Base-by-base conservation (phyloP, 139 green algal genomes). In the Chlamydomonas incerta region DNA sequence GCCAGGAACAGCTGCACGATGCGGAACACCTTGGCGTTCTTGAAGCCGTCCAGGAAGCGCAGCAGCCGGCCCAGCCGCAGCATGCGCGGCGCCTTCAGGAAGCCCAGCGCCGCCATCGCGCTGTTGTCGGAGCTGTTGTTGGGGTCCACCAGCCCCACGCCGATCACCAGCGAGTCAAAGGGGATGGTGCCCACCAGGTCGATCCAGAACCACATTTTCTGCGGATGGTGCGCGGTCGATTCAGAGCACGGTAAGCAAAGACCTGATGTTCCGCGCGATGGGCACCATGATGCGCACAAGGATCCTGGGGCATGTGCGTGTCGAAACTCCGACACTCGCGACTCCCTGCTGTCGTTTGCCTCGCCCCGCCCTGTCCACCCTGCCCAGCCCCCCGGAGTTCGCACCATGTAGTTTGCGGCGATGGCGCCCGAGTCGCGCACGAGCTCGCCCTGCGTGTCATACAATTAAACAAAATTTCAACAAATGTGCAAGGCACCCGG, bases 201-300 rank as follows among this genome's bases (percentile, higher is more conserved):
- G 41, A 87, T 66, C 82, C 82, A 87, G 72, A 87, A 87, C 82
- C 82, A 87, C 11, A 82, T 20, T 62, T 82, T 81, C n/a, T n/a
- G n/a, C n/a, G n/a, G n/a, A n/a, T n/a, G n/a, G n/a, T n/a, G n/a
- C n/a, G n/a, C n/a, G n/a, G n/a, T n/a, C n/a, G n/a, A n/a, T n/a
- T n/a, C n/a, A n/a, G n/a, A n/a, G n/a, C n/a, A n/a, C n/a, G n/a
- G n/a, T n/a, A n/a, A n/a, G n/a, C n/a, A n/a, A n/a, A n/a, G n/a
- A n/a, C n/a, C n/a, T n/a, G n/a, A n/a, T n/a, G n/a, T n/a, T n/a
- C n/a, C n/a, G n/a, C n/a, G n/a, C n/a, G n/a, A n/a, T n/a, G n/a
- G n/a, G n/a, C n/a, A n/a, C n/a, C n/a, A n/a, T n/a, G n/a, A n/a
- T n/a, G n/a, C n/a, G n/a, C n/a, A n/a, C n/a, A n/a, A n/a, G n/a